Evolutionary conservation across 768 basidiomycete genomes (phyloP).

Genomic region (Panaeolus papilionaceus): DNA sequence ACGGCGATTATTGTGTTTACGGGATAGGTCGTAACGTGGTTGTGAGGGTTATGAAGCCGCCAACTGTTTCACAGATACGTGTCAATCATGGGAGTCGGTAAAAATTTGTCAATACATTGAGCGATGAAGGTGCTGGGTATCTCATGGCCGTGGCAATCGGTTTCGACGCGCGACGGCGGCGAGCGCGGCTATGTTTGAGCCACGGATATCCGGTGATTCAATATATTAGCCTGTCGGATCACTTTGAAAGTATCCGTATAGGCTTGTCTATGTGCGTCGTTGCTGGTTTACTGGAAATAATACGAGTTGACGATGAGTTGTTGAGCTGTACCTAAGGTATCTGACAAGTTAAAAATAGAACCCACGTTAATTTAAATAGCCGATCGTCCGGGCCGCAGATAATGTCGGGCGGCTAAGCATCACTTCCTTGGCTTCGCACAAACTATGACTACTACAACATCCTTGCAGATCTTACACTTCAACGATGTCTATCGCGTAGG

Average conservation of each 20-base stretch:
- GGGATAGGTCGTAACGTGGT: not conserved
- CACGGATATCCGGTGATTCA: not conserved
- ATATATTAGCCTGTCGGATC: not conserved
- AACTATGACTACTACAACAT: constrained; percentile 23
- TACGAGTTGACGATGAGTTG: not conserved
- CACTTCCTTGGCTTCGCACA: not conserved
- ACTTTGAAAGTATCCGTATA: not conserved
- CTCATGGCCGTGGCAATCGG: constrained; percentile 2
- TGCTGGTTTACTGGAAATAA: not conserved
- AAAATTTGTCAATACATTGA: not conserved
- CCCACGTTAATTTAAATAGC: not conserved
- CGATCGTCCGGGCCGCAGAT: too few species aligned
- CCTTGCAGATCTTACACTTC: constrained; percentile 64
- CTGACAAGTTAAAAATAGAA: not conserved
- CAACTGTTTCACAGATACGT: not conserved
- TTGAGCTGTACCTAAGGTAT: not conserved
- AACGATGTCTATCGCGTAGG: constrained; percentile 87
- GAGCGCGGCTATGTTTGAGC: not conserved
- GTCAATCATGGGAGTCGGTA: constrained; percentile 11
- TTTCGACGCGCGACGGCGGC: not conserved
- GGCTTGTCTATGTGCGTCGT: not conserved
- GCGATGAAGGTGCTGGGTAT: not conserved
- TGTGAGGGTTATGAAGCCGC: not conserved
- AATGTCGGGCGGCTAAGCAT: constrained; percentile 2
- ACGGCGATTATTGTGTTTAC: not conserved